Evolutionary conservation across 345 rosid species (phyloP), one percentile per base, ranked within the genome.

Genomic region (Laguncularia racemosa): DNA sequence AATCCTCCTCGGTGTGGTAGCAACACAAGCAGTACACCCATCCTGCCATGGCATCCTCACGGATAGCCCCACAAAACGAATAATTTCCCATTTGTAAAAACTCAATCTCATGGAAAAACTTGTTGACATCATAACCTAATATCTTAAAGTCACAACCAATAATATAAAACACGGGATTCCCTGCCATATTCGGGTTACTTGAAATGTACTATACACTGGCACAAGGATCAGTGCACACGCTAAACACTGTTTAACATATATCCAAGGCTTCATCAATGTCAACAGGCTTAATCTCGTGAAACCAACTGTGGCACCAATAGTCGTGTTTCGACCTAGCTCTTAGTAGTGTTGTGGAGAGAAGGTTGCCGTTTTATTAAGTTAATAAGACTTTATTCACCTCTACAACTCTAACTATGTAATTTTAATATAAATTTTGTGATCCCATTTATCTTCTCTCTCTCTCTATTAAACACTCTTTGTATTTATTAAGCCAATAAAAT

Each of bases 261-360:
- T 47, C 62, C 11, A 76, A 58, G 16, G 80, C 80, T 11, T 57
- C 60, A 9, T 57, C 56, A 21, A 52, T 13, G 43, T 68, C 53
- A 9, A 20, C 56, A 15, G 85, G 91, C 63, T 65, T 2, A 26
- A 26, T 6, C 28, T 6, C 74, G 16, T 21, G 64, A 3, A 91
- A 91, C 98, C 96, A 91, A 1, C 88, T 78, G 55, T 66, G 64
- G 16, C 78, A 80, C 98, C 96, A 88, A 73, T 82, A 85, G 56
- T 66, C 72, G 64, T 77, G 63, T 13, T 58, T 63, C 3, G 67
- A 65, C 48, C 85, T 62, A 58, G 70, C 68, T 50, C 76, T 82
- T 11, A 78, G 76, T n/a, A 91, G 56, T 50, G 74, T 75, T 48
- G 70, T 59, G 12, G 67, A 13, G 4, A 91, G 90, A 43, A 88